A percentile compares a stretch with the other conserved stretches of the same genome.
Conservation (phyloP, 2,329 filamentous ascomycete genomes). For the Penicillium sp. region DNA sequence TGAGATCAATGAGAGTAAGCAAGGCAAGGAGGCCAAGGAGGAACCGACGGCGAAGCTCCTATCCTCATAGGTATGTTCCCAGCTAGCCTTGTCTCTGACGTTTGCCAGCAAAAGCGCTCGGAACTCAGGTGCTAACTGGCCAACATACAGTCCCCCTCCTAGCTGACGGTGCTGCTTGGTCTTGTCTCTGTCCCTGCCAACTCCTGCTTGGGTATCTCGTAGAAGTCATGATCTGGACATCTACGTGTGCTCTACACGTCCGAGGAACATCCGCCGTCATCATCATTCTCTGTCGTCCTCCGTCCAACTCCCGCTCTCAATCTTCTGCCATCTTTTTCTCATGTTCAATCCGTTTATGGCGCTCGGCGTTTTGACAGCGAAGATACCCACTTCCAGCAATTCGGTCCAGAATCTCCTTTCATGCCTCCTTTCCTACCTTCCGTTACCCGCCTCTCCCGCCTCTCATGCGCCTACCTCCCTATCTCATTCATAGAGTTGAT, state of each 20-base stretch:
- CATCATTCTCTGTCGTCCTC: neutral
- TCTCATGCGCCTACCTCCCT: neutral
- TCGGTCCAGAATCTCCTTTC: conserved; percentile 13
- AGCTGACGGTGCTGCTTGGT: neutral
- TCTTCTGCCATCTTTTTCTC: conserved; percentile 1
- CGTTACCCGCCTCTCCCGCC: neutral
- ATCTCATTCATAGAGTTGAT: conserved; percentile 3
- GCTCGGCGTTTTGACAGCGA: conserved; percentile 25
- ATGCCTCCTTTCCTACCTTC: neutral
- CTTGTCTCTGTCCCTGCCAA: neutral
- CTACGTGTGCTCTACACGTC: neutral
- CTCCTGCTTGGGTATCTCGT: neutral
- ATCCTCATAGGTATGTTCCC: neutral
- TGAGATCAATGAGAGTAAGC: neutral
- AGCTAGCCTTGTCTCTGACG: neutral
- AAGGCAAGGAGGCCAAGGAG: conserved; percentile 27
- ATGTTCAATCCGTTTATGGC: conserved; percentile 15
- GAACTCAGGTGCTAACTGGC: neutral
- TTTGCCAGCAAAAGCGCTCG: neutral
- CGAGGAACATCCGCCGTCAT: neutral
- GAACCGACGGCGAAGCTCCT: conserved; percentile 2
- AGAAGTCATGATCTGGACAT: neutral
- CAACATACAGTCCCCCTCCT: neutral
- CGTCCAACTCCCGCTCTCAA: neutral
- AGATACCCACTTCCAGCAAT: conserved; percentile 20